Percentiles rank a stretch among this genome's conserved stretches.
Conservation (phyloP, 2,329 filamentous ascomycete species). For the Paramyrothecium roridum region DNA sequence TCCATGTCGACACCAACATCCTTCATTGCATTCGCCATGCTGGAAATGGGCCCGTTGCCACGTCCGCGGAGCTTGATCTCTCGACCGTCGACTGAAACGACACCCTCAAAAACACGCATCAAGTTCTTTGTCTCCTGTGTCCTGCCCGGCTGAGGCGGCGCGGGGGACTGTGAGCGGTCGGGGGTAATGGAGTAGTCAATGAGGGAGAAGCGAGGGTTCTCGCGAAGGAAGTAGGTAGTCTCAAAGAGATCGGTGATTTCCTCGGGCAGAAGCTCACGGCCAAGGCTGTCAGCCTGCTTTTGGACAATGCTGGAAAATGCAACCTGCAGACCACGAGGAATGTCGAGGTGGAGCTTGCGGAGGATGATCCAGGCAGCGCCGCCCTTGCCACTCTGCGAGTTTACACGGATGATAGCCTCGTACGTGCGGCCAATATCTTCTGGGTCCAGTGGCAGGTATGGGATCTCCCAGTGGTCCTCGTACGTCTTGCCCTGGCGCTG, state of each 20-base stretch:
- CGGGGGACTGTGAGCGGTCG: conserved; percentile 75
- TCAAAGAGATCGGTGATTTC: conserved; percentile 92
- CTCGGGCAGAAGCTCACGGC: conserved; percentile 75
- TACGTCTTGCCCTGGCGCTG: conserved; percentile 54
- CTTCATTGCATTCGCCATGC: conserved; percentile 77
- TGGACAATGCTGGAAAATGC: conserved; percentile 90
- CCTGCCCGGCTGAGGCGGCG: conserved; percentile 64
- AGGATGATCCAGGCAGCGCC: conserved; percentile 93
- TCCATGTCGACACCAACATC: conserved; percentile 81
- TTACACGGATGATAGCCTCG: conserved; percentile 96
- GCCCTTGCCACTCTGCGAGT: conserved; percentile 93
- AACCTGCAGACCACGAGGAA: conserved; percentile 87
- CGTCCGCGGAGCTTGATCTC: conserved; percentile 77
- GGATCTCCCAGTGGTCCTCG: conserved; percentile 76
- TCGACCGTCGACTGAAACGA: conserved; percentile 75
- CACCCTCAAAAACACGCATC: conserved; percentile 78
- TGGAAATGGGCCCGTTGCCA: conserved; percentile 89
- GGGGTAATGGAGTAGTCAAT: conserved; percentile 89
- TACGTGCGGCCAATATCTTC: conserved; percentile 94
- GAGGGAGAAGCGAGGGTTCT: conserved; percentile 79
- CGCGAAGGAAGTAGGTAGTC: conserved; percentile 77
- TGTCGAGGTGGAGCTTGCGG: conserved; percentile 82
- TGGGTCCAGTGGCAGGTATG: conserved; percentile 90
- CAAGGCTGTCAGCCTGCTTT: conserved; percentile 71
- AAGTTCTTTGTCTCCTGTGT: conserved; percentile 75